Conservation (phyloP, 495 filamentous ascomycete species). For the Penicillium paxilli region DNA sequence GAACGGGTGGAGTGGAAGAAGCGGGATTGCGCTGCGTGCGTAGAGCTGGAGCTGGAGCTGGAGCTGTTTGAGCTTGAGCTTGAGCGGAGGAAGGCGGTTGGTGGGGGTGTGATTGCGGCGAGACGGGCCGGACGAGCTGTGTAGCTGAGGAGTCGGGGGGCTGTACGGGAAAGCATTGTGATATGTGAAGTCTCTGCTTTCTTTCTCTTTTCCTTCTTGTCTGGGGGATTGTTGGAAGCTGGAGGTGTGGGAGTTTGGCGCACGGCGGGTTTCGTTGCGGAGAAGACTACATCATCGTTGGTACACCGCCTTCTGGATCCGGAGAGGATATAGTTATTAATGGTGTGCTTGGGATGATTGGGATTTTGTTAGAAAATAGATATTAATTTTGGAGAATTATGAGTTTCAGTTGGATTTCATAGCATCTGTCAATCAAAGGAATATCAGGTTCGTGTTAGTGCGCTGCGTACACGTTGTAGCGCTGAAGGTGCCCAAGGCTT, state of each 20-base stretch:
- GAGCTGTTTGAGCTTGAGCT: not conserved
- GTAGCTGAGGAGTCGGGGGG: constrained; percentile 25
- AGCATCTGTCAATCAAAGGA: too few relatives aligned
- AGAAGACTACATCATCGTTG: constrained; percentile 6
- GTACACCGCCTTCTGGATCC: not conserved
- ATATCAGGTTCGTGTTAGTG: too few relatives aligned
- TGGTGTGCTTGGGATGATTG: not conserved
- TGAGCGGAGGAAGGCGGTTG: constrained; percentile 10
- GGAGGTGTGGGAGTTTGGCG: not conserved
- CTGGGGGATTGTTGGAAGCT: not conserved
- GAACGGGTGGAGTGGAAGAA: constrained; percentile 32
- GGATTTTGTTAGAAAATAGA: too few relatives aligned
- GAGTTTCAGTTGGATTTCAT: too few relatives aligned
- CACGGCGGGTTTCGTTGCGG: not conserved
- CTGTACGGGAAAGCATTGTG: constrained; percentile 38
- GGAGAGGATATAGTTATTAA: not conserved
- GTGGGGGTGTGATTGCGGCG: constrained; percentile 4
- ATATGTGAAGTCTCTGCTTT: not conserved
- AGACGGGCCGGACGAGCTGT: constrained; percentile 26
- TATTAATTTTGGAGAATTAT: too few relatives aligned
- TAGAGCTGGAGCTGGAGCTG: constrained; percentile 4
- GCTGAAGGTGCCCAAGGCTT: too few relatives aligned
- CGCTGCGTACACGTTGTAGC: too few relatives aligned
- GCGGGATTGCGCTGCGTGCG: too few relatives aligned
- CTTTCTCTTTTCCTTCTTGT: too few relatives aligned